Conservation (phyloP, 257 asterid species). For the Solanum okadae region DNA sequence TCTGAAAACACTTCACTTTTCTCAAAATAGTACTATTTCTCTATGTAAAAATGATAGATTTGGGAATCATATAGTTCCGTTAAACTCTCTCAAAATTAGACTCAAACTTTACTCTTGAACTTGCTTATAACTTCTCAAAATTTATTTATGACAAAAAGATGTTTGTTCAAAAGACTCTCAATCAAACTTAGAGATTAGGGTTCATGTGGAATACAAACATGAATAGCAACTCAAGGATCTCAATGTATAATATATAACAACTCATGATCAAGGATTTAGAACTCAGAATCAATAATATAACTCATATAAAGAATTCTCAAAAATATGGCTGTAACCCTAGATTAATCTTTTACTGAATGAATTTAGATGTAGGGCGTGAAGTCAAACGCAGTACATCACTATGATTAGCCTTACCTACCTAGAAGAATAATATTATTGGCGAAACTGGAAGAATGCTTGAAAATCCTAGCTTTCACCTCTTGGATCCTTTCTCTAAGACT, state of each 20-base stretch:
- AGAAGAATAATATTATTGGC: too few relatives aligned
- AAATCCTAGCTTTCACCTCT: too few relatives aligned
- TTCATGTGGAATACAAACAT: not conserved
- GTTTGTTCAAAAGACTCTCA: not conserved
- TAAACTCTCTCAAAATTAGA: too few relatives aligned
- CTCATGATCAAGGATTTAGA: not conserved
- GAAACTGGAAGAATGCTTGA: not conserved
- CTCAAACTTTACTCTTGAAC: not conserved
- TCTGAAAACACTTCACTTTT: not conserved
- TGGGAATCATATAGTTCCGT: not conserved
- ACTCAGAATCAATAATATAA: not conserved
- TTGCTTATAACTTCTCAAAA: not conserved
- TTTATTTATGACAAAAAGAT: not conserved
- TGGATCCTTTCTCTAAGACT: not conserved
- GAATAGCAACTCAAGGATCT: not conserved
- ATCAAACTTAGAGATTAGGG: not conserved
- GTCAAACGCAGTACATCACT: not conserved
- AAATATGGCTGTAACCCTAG: not conserved
- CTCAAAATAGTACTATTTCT: not conserved
- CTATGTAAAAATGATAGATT: not conserved
- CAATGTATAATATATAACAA: not conserved
- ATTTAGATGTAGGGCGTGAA: not conserved
- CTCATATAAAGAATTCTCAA: not conserved
- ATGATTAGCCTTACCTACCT: not conserved
- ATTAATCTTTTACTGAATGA: not conserved